Evolutionary conservation across 257 asterid species (phyloP).

Genomic region (Petrea volubilis): DNA sequence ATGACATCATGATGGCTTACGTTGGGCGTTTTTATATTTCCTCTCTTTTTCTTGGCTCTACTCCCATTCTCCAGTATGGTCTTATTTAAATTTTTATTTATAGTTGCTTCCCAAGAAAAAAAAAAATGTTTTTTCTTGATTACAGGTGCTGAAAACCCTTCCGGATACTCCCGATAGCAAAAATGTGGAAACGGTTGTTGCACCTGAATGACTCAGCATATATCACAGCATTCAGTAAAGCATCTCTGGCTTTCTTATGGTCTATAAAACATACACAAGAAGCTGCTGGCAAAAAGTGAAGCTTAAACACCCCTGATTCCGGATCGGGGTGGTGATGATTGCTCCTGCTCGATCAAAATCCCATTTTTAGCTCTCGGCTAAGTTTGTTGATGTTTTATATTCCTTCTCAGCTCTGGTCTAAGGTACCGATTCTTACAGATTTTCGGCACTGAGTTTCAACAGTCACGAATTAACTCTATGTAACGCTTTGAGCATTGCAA

Average conservation of each 20-base stretch:
- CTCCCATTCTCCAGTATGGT: not conserved
- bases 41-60: not conserved
- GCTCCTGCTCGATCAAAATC: not conserved
- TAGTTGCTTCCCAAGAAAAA: conserved; percentile 2
- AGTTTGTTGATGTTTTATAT: not conserved
- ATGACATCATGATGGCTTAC: conserved; percentile 6
- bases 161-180: conserved; percentile 43
- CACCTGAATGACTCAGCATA: conserved; percentile 13
- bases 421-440: not conserved
- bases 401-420: not conserved
- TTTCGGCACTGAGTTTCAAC: not conserved
- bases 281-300: not conserved
- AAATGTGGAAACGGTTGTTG: conserved; percentile 19
- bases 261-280: no score
- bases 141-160: conserved; percentile 60
- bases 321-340: not conserved
- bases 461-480: not conserved
- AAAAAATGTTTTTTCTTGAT: not conserved
- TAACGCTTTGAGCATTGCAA: not conserved
- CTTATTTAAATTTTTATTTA: not conserved
- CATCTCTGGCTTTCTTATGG: not conserved
- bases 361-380: not conserved
- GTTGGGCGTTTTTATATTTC: not conserved
- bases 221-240: not conserved
- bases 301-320: not conserved